phyloP scores from a whole-genome alignment of 345 rosid species.

The Boechera stricta region DNA sequence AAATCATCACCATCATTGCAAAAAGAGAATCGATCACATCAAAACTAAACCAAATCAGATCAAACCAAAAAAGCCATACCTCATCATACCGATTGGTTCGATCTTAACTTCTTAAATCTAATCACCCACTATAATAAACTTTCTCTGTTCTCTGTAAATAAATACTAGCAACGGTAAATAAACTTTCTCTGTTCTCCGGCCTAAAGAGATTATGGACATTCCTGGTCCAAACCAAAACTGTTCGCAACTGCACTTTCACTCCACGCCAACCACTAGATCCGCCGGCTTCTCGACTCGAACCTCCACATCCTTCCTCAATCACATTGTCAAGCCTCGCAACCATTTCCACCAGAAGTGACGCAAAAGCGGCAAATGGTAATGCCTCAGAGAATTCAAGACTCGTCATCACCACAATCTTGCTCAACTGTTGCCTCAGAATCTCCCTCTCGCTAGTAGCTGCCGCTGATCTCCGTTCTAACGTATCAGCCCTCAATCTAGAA shows the following conservation, averaged over 20 bases:
- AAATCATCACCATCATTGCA: neutral
- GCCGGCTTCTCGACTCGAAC: conserved; percentile 43
- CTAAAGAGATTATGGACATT: conserved; percentile 41
- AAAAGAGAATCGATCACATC: neutral
- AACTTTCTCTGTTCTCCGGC: conserved; percentile 35
- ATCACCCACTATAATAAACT: neutral
- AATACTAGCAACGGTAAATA: too few relatives aligned
- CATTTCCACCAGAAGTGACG: conserved; percentile 69
- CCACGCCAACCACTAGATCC: conserved; percentile 39
- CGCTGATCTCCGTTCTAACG: conserved; percentile 51
- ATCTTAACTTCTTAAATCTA: neutral
- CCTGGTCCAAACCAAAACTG: conserved; percentile 57
- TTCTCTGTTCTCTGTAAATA: too few relatives aligned
- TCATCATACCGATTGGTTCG: neutral
- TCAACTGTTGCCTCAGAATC: conserved; percentile 65
- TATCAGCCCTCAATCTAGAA: conserved; percentile 13
- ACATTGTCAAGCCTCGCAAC: conserved; percentile 76
- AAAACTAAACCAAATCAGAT: neutral
- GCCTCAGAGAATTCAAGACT: conserved; percentile 80
- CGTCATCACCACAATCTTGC: conserved; percentile 62
- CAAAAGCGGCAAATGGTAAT: conserved; percentile 83
- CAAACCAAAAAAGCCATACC: conserved; percentile 9
- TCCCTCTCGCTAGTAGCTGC: conserved; percentile 49
- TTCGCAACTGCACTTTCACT: conserved; percentile 9
- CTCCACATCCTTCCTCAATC: conserved; percentile 53